These are phyloP conservation scores for Emiliania huxleyi DNA, from an alignment of 78 protist species.

Conservation along the genomic window DNA sequence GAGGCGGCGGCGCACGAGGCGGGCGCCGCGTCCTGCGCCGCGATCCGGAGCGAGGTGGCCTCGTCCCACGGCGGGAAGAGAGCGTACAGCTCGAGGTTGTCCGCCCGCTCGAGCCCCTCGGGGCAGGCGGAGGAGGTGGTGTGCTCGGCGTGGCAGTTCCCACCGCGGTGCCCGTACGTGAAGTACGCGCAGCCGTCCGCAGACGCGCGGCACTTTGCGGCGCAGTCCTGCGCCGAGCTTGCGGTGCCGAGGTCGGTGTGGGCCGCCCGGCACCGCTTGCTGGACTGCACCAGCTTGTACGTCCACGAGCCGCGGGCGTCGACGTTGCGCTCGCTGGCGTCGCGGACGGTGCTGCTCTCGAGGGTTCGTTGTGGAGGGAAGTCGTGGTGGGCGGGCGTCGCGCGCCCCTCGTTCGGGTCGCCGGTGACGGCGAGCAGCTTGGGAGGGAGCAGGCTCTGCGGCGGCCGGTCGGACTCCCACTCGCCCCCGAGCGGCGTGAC, in stretches of 20 bases:
- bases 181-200: neutral
- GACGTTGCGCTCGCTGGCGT: neutral
- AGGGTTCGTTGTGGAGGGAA: no score
- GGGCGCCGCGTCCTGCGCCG: neutral
- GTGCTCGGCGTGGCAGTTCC: neutral
- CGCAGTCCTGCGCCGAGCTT: neutral
- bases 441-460: no score
- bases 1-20: neutral
- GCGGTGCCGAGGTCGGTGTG: neutral
- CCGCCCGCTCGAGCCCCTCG: neutral
- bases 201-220: neutral
- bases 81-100: neutral
- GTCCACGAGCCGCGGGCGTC: no score
- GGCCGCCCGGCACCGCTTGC: no score
- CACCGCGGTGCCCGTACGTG: neutral
- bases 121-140: neutral
- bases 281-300: no score
- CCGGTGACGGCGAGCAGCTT: no score
- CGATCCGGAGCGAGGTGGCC: neutral
- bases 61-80: neutral
- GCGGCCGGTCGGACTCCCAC: no score
- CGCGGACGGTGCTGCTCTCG: no score
- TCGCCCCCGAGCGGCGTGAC: no score
- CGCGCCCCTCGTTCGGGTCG: no score
- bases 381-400: no score